A percentile compares a stretch with the other conserved stretches of the same genome.
Evolutionary conservation across 139 green algal genomes (phyloP).

Genomic region (Desmodesmus armatus): DNA sequence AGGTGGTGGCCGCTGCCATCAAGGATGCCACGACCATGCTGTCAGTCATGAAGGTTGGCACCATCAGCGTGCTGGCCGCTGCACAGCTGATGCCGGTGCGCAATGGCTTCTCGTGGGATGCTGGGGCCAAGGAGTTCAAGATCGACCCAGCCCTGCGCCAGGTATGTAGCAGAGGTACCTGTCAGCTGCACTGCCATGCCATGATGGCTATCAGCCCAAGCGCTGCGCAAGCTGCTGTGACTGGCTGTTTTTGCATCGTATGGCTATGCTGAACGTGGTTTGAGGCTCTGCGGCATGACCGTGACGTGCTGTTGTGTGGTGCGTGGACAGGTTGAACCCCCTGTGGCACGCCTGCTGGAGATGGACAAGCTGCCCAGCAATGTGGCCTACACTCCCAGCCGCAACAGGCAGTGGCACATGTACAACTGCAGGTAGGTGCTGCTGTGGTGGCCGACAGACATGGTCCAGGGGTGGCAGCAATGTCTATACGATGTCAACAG

Average conservation of each 20-base stretch:
- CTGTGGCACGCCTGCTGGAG: slow-evolving; percentile 83
- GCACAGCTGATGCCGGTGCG: slow-evolving; percentile 63
- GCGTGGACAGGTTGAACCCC: slow-evolving; percentile 62
- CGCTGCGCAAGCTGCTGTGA: neutral
- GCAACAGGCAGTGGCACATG: slow-evolving; percentile 94
- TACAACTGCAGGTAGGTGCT: slow-evolving; percentile 82
- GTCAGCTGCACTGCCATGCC: neutral
- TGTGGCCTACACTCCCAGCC: slow-evolving; percentile 75
- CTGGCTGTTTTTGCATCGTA: neutral
- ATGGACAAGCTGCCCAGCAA: slow-evolving; percentile 71
- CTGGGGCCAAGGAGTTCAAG: slow-evolving; percentile 42
- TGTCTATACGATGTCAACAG: too few relatives aligned
- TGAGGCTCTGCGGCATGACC: neutral
- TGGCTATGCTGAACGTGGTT: neutral
- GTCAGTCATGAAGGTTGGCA: slow-evolving; percentile 24
- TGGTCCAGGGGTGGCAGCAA: slow-evolving; percentile 20
- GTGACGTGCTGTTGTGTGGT: neutral
- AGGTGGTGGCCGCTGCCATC: slow-evolving; percentile 8
- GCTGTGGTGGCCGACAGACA: slow-evolving; percentile 43
- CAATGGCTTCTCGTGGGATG: slow-evolving; percentile 61
- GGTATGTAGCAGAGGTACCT: too few relatives aligned
- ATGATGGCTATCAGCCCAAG: neutral
- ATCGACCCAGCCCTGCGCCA: slow-evolving; percentile 62
- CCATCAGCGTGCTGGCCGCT: slow-evolving; percentile 48
- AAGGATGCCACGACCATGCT: neutral